Percentiles rank a stretch among this genome's conserved stretches.
phyloP scores from a whole-genome alignment of 768 basidiomycete genomes.

The Phlebiopsis flavidoalba region DNA sequence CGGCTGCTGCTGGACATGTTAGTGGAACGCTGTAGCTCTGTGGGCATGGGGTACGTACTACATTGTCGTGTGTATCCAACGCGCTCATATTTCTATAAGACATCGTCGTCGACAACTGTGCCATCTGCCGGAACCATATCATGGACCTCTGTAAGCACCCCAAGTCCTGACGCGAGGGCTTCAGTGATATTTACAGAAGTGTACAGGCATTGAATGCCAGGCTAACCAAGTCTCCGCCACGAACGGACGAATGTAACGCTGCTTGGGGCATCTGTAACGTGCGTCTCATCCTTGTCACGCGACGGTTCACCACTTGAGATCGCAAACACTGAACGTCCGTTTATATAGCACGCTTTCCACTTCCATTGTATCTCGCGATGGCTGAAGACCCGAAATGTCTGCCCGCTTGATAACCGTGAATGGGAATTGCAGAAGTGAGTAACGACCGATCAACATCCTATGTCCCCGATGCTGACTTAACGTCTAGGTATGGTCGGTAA shows the following conservation, averaged over 20 bases:
- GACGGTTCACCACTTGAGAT: neutral
- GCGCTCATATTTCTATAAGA: conserved; percentile 45
- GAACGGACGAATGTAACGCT: conserved; percentile 93
- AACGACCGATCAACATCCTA: neutral
- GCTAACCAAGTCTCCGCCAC: conserved; percentile 98
- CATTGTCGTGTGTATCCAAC: neutral
- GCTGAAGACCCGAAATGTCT: conserved; percentile 97
- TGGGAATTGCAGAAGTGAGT: conserved; percentile 96
- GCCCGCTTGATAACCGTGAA: conserved; percentile 91
- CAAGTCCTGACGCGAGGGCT: neutral
- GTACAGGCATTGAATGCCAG: conserved; percentile 95
- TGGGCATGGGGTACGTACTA: conserved; percentile 90
- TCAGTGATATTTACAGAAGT: neutral
- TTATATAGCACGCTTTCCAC: conserved; percentile 91
- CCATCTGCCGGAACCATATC: conserved; percentile 99
- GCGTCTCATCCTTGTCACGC: conserved; percentile 20
- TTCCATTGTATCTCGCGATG: conserved; percentile 99
- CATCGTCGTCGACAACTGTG: conserved; percentile 98
- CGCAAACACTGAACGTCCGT: neutral
- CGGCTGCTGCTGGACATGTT: neutral
- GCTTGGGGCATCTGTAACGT: conserved; percentile 99
- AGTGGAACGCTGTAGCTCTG: conserved; percentile 99
- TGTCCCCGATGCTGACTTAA: neutral
- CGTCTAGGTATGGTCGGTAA: conserved; percentile 11
- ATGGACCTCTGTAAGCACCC: conserved; percentile 87